phyloP scores from a whole-genome alignment of 192 early-diverging fungal genomes.

The Phycomyces blakesleeanus region DNA sequence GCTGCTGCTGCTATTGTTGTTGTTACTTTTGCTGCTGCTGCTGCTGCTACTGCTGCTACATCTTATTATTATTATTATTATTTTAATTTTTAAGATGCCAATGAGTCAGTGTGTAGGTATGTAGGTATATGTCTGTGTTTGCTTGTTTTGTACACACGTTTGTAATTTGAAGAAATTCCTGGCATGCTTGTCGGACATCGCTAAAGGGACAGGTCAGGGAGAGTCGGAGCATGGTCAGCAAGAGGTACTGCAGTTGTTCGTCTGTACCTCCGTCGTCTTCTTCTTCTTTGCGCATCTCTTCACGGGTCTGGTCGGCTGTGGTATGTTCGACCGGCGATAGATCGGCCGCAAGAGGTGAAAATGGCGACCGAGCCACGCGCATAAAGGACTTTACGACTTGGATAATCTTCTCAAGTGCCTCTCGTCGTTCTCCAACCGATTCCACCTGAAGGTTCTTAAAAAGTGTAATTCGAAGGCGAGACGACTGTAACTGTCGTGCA shows the following conservation, averaged over 20 bases:
- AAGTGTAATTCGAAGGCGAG: conserved; percentile 31
- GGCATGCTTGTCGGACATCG: conserved; percentile 49
- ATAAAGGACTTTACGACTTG: conserved; percentile 40
- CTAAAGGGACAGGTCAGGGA: conserved; percentile 47
- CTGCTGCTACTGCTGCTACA: no score
- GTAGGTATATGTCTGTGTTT: no score
- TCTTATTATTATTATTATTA: no score
- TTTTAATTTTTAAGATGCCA: no score
- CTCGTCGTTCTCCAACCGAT: conserved; percentile 2
- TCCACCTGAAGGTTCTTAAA: conserved; percentile 37
- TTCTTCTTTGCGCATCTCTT: neutral
- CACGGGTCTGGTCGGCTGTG: neutral
- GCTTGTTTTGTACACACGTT: conserved; percentile 36
- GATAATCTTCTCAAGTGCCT: conserved; percentile 31
- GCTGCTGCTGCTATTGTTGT: no score
- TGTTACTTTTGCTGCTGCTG: no score
- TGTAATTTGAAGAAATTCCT: conserved; percentile 37
- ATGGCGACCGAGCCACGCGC: conserved; percentile 20
- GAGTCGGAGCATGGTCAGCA: conserved; percentile 46
- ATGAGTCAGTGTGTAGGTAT: neutral
- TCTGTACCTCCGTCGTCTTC: conserved; percentile 19
- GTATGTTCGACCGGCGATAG: neutral
- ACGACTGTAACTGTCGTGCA: conserved; percentile 30
- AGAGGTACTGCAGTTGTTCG: conserved; percentile 39
- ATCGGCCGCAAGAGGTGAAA: conserved; percentile 16